These are phyloP conservation scores for Verticillium zaregamsianum DNA, from an alignment of 2,329 filamentous ascomycete genomes.

Conservation along the genomic window DNA sequence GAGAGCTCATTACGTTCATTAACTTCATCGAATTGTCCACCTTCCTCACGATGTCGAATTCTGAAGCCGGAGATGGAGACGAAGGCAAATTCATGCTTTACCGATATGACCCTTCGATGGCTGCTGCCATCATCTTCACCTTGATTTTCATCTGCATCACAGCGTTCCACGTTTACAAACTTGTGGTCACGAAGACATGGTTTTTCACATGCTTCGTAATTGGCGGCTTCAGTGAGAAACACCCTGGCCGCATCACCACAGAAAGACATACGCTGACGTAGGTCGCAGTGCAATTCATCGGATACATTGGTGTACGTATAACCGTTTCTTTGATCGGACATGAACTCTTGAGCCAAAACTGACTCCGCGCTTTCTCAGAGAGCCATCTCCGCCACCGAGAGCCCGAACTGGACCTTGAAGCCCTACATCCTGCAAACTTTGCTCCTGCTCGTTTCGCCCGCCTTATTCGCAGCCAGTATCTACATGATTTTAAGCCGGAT, in stretches of 20 bases:
- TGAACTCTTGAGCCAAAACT: neutral
- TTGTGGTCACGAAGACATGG: slow-evolving; percentile 9
- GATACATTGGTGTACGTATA: slow-evolving; percentile 17
- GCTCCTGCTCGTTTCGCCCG: slow-evolving; percentile 31
- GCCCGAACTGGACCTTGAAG: slow-evolving; percentile 29
- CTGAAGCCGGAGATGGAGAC: neutral
- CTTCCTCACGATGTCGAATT: neutral
- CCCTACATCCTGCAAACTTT: slow-evolving; percentile 36
- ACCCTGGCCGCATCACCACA: neutral
- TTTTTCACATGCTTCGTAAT: slow-evolving; percentile 8
- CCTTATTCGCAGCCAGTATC: slow-evolving; percentile 39
- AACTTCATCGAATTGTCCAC: too few relatives aligned
- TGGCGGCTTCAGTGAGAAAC: slow-evolving; percentile 6
- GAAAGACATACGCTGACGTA: neutral
- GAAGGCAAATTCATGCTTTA: slow-evolving; percentile 8
- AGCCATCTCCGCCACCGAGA: neutral
- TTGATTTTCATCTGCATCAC: slow-evolving; percentile 6
- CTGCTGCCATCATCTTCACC: slow-evolving; percentile 8
- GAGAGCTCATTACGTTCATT: too few relatives aligned
- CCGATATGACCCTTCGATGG: slow-evolving; percentile 10
- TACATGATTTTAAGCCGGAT: slow-evolving; percentile 43
- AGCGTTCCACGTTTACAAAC: slow-evolving; percentile 6
- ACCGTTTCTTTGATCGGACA: neutral
- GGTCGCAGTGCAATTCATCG: slow-evolving; percentile 1
- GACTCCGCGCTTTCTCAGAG: neutral